Evolutionary conservation across 495 filamentous ascomycete genomes (phyloP).

Genomic region (Elasticomyces elasticus): DNA sequence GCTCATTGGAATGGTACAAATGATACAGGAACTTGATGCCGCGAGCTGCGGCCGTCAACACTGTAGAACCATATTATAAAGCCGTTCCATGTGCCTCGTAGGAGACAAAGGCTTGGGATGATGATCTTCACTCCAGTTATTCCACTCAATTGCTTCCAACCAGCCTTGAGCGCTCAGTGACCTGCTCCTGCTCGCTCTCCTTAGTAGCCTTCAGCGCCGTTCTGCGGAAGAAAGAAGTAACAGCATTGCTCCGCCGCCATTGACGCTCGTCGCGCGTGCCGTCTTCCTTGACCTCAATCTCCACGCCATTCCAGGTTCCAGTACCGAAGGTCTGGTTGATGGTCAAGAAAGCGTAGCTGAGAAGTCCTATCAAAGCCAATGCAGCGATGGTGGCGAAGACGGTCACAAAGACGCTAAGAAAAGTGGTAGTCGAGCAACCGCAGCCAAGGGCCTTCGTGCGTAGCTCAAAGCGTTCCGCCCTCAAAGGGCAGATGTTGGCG

Average conservation of each 20-base stretch:
- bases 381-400: slow-evolving; percentile 16
- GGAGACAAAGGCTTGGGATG: no score
- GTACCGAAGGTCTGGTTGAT: slow-evolving; percentile 10
- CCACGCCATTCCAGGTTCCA: slow-evolving; percentile 11
- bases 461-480: slow-evolving; percentile 14
- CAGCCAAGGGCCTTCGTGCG: slow-evolving; percentile 16
- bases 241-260: slow-evolving; percentile 7
- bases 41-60: no score
- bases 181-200: slow-evolving; percentile 18
- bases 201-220: slow-evolving; percentile 5
- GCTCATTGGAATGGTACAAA: no score
- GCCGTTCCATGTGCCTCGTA: no score
- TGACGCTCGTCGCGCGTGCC: slow-evolving; percentile 5
- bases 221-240: slow-evolving; percentile 8
- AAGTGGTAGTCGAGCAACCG: slow-evolving; percentile 12
- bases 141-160: no score
- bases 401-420: slow-evolving; percentile 15
- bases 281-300: slow-evolving; percentile 14
- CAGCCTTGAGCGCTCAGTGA: slow-evolving; percentile 14
- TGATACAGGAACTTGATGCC: no score
- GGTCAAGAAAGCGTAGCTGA: neutral
- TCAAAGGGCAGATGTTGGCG: slow-evolving; percentile 10
- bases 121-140: no score
- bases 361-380: slow-evolving; percentile 1
- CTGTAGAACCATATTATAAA: no score